Conservation (phyloP, 1,284 basidiomycete genomes). For the Sanguinoderma infundibulare region DNA sequence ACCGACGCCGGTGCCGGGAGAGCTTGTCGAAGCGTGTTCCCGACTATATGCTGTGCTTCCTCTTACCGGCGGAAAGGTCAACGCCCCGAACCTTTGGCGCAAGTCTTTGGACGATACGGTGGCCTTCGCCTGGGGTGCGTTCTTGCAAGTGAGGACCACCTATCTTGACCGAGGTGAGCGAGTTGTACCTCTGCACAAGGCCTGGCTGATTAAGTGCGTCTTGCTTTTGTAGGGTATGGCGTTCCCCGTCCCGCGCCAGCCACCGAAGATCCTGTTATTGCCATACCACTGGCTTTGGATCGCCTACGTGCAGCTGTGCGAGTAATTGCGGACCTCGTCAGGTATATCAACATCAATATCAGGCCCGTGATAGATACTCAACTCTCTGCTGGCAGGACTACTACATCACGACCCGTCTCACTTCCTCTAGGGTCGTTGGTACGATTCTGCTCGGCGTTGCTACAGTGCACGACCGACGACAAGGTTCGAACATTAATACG, state of each 20-base stretch:
- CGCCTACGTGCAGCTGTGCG: conserved; percentile 57
- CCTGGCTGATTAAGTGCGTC: background rate
- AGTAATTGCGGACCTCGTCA: conserved; percentile 58
- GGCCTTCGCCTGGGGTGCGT: conserved; percentile 62
- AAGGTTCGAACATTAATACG: conserved; percentile 37
- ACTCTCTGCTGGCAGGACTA: conserved; percentile 47
- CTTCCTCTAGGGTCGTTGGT: conserved; percentile 71
- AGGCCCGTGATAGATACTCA: background rate
- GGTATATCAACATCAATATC: conserved; percentile 44
- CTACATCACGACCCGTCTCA: conserved; percentile 68
- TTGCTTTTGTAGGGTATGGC: conserved; percentile 2
- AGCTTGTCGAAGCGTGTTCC: conserved; percentile 54
- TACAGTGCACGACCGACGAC: conserved; percentile 63
- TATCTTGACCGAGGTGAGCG: conserved; percentile 45
- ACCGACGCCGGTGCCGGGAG: conserved; percentile 43
- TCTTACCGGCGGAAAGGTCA: conserved; percentile 77
- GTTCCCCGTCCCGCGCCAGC: conserved; percentile 15
- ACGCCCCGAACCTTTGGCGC: conserved; percentile 70
- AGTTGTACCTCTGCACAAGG: background rate
- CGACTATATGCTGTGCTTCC: conserved; percentile 64
- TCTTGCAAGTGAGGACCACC: conserved; percentile 60
- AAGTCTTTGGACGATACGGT: conserved; percentile 73
- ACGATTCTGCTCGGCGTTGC: conserved; percentile 53
- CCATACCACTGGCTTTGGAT: conserved; percentile 62
- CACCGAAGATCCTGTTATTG: conserved; percentile 42